Evolutionary conservation across 2,329 filamentous ascomycete genomes (phyloP), one percentile per base, ranked within the genome.

Genomic region (Teratosphaeria zuluensis): DNA sequence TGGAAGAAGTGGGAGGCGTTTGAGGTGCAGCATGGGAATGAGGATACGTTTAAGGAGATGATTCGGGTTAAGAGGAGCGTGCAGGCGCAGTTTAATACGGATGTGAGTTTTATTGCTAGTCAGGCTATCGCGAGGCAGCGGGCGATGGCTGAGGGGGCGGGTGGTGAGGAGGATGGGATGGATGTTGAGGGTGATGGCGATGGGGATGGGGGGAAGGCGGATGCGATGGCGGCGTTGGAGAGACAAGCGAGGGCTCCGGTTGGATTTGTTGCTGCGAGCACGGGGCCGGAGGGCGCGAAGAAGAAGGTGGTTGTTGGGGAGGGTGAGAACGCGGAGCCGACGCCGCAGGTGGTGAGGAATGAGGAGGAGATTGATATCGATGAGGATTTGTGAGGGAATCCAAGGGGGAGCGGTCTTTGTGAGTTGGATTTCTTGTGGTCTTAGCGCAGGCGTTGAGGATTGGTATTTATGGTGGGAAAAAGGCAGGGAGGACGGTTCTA

Each of bases 31-130:
- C 94, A 99, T 70, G 94, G 94, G 64, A 99, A 99, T 75, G 95
- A 99, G 73, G 94, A 99, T 73, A 99, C 95, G 0, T 99, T 95
- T 81, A 96, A 96, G 78, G 94, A 99, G 73, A 99, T 99, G 94
- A 80, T 97, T 62, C 87, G 94, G 32, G 91, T 99, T 79, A 99
- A 97, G 81, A 82, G 94, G 72, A 96, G 90, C 74, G 94, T 99
- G 12, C 91, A 96, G 74, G 92, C 94, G 56, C 90, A 96, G 77
- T 99, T 95, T 80, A 97, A 97, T 71, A 99, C 95, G 52, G 94
- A 99, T 70, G 92, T 99, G 79, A 95, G 92, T 73, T 99, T 96
- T 70, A 96, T 99, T 74, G 94, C 94, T 9, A 95, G 90, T 4
- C 94, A 99, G 73, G 94, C 94, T 30, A 80, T 99, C 65, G 91